Conservation (phyloP, 2,329 filamentous ascomycete species). For the Diplodia seriata region DNA sequence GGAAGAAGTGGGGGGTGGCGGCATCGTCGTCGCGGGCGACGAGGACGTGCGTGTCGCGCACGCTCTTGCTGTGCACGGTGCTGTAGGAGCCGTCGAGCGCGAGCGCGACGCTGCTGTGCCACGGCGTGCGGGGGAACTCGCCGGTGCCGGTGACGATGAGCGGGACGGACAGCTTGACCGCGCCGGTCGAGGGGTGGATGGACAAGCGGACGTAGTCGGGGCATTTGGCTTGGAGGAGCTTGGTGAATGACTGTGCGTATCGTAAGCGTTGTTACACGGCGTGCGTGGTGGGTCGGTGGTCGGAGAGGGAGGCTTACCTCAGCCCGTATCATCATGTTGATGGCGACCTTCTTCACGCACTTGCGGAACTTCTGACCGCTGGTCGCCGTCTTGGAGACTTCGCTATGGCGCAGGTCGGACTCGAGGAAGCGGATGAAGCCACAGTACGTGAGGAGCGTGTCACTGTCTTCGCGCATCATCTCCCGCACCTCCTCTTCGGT, state of each 20-base stretch:
- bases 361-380: too few species aligned
- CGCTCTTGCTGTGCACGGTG: slow-evolving; percentile 34
- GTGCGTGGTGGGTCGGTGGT: too few species aligned
- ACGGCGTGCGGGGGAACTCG: neutral
- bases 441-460: too few species aligned
- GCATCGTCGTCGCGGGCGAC: slow-evolving; percentile 1
- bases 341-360: too few species aligned
- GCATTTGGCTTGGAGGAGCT: slow-evolving; percentile 7
- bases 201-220: slow-evolving; percentile 29
- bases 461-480: too few species aligned
- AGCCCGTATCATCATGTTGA: too few species aligned
- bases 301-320: neutral
- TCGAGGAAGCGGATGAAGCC: too few species aligned
- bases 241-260: neutral
- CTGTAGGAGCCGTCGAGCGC: neutral
- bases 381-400: too few species aligned
- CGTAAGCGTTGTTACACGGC: too few species aligned
- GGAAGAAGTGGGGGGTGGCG: neutral
- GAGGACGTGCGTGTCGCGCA: slow-evolving; percentile 53
- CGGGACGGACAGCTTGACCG: slow-evolving; percentile 27
- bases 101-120: neutral
- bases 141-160: slow-evolving; percentile 12
- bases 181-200: slow-evolving; percentile 31
- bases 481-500: too few species aligned
- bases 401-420: too few species aligned